Evolutionary conservation across 2,329 filamentous ascomycete genomes (phyloP), one percentile per base, ranked within the genome.

Genomic region (Aureobasidium uvarum): DNA sequence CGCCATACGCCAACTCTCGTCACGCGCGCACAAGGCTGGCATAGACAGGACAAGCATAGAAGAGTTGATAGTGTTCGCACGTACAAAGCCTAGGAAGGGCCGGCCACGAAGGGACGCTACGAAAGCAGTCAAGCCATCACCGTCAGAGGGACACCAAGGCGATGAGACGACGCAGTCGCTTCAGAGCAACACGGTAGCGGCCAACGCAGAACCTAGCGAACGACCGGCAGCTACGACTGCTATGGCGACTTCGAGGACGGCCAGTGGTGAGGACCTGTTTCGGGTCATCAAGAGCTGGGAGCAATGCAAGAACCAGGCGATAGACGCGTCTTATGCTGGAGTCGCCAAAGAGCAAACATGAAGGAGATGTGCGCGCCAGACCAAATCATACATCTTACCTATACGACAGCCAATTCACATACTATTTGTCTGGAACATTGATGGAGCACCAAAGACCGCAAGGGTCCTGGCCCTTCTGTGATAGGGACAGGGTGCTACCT

Each of bases 61-160:
- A 41, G 52, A 55, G 14, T 41, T 55, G 52, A 55, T 55, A 18
- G 52, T 55, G n/a, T 55, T 55, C 28, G 52, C 52, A 13, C 52
- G 52, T 4, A 55, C 52, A 23, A 55, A 55, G 16, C 52, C 52
- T 3, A 25, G 52, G 14, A 55, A 41, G 10, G 52, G 52, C 1
- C 5, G 52, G 33, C 52, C 52, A 3, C n/a, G 52, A 7, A 36
- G 31, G 16, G 52, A 55, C 28, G 33, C 52, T 23, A 11, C 51
- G n/a, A 31, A 18, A 50, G 25, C 13, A 25, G 51, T 18, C 20
- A 39, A 39, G 33, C 2, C 13, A 6, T 14, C 23, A 41, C 3
- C 3, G 18, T 1, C 31, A 38, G 10, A 38, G 50, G 23, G 36
- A 25, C 36, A 33, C 13, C 31, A 20, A n/a, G n/a, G 14, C 6